These are phyloP conservation scores for Sclerotinia minor DNA, from an alignment of 2,329 filamentous ascomycete species.

Conservation along the genomic window DNA sequence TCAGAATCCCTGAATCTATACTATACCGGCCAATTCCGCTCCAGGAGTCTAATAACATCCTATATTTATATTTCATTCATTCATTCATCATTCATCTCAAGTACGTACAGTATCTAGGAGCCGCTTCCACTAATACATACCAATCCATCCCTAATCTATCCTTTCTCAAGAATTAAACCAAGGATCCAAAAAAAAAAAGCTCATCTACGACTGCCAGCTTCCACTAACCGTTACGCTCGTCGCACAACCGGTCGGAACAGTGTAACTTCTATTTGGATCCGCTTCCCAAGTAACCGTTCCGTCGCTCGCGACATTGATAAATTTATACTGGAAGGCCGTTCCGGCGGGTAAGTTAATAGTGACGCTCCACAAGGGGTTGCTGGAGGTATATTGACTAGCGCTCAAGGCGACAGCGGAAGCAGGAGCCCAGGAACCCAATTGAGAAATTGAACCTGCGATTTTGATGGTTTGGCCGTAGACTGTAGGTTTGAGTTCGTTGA, in stretches of 20 bases:
- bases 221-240: slow-evolving; percentile 33
- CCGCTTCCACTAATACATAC: background rate
- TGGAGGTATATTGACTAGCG: slow-evolving; percentile 57
- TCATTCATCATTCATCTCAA: no score
- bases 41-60: no score
- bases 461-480: slow-evolving; percentile 64
- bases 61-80: no score
- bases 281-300: slow-evolving; percentile 64
- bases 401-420: slow-evolving; percentile 55
- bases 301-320: slow-evolving; percentile 57
- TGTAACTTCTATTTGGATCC: slow-evolving; percentile 46
- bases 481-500: slow-evolving; percentile 60
- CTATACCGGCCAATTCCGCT: background rate
- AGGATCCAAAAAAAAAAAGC: no score
- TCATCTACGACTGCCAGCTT: slow-evolving; percentile 30
- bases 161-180: background rate
- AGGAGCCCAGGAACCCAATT: slow-evolving; percentile 64
- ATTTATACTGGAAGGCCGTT: slow-evolving; percentile 65
- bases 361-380: slow-evolving; percentile 61
- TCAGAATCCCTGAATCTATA: background rate
- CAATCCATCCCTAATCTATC: background rate
- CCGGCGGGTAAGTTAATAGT: slow-evolving; percentile 58
- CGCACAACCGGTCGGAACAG: slow-evolving; percentile 36
- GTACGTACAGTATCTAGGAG: background rate
- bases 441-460: slow-evolving; percentile 58